Base-by-base conservation (phyloP, 345 rosid species). In the Cochlearia excelsa region DNA sequence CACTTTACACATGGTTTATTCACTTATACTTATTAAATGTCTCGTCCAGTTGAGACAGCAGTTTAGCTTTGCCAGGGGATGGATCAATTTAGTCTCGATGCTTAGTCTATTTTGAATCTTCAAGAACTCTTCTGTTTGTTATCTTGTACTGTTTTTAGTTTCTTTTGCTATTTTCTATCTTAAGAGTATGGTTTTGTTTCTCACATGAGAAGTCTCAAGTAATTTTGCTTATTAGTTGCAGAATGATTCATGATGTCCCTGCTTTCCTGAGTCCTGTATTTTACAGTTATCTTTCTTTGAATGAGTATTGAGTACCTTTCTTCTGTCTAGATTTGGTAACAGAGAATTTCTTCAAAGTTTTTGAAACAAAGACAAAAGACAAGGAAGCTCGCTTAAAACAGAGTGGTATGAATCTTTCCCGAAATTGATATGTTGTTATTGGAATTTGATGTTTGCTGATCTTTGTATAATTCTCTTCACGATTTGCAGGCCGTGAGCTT, bases 281-380 rank as follows among this genome's bases (percentile, higher is more conserved):
- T 45, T 23, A 52, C 30, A 46, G 11, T 28, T 46, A 3, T 53
- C 44, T 8, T 57, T 53, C 38, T 46, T 51, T 46, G 42, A 68
- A 56, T 50, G 34, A 75, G 57, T 42, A 54, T 53, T 70, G 42
- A 51, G 66, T 54, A 64, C 60, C 50, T 59, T 67, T 60, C 59
- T 60, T 69, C 7, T 57, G 39, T 79, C 71, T 80, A 91, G 98
- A 84, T 84, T 78, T 77, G 66, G 82, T 75, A 43, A 59, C 71
- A 11, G 76, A 79, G 52, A 81, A 83, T 52, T 86, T 91, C 78
- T 84, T 91, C 74, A 75, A 72, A 68, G 75, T 80, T 66, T 88
- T 91, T 66, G 92, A 91, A 71, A 80, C 74, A 60, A 91, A 91
- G 79, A 88, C 82, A 78, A 81, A 82, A 59, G 96, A 86, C 72